Conservation (phyloP, 2,329 filamentous ascomycete genomes). For the Aschersonia sp. region DNA sequence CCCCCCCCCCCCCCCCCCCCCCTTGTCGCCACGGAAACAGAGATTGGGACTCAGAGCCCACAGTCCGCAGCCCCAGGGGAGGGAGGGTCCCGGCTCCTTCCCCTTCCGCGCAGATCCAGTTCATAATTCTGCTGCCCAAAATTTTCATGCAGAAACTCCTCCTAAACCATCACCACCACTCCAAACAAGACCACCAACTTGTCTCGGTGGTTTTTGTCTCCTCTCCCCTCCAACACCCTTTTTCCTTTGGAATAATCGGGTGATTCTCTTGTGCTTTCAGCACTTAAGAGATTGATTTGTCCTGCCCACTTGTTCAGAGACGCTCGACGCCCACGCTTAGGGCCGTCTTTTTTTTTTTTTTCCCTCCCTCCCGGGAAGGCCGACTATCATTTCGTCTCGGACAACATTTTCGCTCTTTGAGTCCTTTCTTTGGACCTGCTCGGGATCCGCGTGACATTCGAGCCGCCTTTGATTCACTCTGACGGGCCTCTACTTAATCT, state of each 20-base stretch:
- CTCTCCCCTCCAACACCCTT: slow-evolving; percentile 16
- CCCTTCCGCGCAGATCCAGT: slow-evolving; percentile 13
- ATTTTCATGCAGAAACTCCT: slow-evolving; percentile 19
- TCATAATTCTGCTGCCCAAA: slow-evolving; percentile 22
- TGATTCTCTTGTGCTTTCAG: slow-evolving; percentile 2
- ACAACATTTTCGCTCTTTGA: no score
- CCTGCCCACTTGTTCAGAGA: no score
- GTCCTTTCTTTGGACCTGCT: slow-evolving; percentile 2
- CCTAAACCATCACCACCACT: slow-evolving; percentile 22
- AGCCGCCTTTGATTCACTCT: slow-evolving; percentile 8
- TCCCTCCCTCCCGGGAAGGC: no score
- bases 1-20: no score
- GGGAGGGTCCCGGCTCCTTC: slow-evolving; percentile 9
- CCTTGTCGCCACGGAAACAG: not conserved
- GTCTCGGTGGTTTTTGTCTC: slow-evolving; percentile 19
- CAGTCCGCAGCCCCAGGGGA: not conserved
- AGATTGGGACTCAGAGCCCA: not conserved
- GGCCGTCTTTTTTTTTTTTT: no score
- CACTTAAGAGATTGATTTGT: no score
- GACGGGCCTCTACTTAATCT: slow-evolving; percentile 1
- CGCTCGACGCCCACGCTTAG: no score
- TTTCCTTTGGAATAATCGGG: slow-evolving; percentile 16
- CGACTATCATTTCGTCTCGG: no score
- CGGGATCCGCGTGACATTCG: slow-evolving; percentile 9
- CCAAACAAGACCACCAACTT: slow-evolving; percentile 10